Evolutionary conservation across 352 stramenopile genomes (phyloP).

Genomic region (Globisporangium abappressorium): DNA sequence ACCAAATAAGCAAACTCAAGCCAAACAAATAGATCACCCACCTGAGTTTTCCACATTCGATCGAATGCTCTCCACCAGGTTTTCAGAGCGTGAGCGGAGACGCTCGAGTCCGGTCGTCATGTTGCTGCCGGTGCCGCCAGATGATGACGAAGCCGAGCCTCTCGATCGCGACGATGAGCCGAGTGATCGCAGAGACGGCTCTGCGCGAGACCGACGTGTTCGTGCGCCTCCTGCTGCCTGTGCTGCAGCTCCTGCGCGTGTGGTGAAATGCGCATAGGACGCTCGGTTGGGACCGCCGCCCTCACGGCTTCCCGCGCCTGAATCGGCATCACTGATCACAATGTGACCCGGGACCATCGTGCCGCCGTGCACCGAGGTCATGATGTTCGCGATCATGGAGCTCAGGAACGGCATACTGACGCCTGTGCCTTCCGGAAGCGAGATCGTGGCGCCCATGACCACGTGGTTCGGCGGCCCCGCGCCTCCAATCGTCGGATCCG

Average conservation of each 20-base stretch:
- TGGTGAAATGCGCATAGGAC: constrained; percentile 18
- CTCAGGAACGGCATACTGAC: constrained; percentile 82
- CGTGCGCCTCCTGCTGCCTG: not conserved
- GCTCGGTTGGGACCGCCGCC: not conserved
- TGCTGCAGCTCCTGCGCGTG: not conserved
- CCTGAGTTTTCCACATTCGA: constrained; percentile 41
- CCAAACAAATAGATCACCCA: constrained; percentile 5
- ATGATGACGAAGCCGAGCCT: not conserved
- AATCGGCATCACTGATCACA: constrained; percentile 11
- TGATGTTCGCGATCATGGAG: constrained; percentile 79
- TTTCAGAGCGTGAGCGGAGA: constrained; percentile 34
- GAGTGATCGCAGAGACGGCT: constrained; percentile 9
- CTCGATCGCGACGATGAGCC: not conserved
- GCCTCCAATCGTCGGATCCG: constrained; percentile 45
- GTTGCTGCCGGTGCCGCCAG: not conserved
- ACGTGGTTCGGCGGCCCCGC: constrained; percentile 31
- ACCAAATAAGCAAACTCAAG: not conserved
- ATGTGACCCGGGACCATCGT: constrained; percentile 22
- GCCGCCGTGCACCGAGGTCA: constrained; percentile 48
- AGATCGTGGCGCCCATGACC: constrained; percentile 77
- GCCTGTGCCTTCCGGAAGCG: constrained; percentile 56
- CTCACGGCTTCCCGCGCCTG: constrained; percentile 7
- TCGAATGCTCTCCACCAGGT: constrained; percentile 37
- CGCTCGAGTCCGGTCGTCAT: constrained; percentile 18
- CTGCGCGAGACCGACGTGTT: constrained; percentile 8